These are phyloP conservation scores for Coemansia sp. DNA, from an alignment of 192 early-diverging fungal species.

Conservation along the genomic window DNA sequence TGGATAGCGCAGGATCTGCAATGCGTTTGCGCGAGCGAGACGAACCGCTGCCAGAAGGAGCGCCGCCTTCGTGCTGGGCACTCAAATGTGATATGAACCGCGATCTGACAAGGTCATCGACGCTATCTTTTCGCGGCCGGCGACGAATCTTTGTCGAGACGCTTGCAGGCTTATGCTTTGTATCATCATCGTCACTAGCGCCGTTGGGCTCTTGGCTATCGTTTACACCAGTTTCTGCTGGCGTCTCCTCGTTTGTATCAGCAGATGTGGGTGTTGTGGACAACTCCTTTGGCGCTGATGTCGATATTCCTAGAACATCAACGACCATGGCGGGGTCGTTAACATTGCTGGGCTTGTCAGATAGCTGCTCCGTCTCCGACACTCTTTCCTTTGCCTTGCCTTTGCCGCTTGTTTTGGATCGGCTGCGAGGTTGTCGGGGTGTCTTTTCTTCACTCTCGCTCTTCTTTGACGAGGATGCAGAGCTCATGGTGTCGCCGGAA, in stretches of 20 bases:
- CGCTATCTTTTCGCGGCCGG: constrained; percentile 45
- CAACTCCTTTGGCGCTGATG: not conserved
- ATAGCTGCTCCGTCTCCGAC: not conserved
- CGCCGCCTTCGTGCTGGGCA: constrained; percentile 10
- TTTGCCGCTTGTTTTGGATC: constrained; percentile 13
- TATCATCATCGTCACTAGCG: not conserved
- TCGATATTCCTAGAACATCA: constrained; percentile 27
- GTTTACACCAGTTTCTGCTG: not conserved
- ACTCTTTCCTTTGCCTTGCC: constrained; percentile 10
- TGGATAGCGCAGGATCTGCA: constrained; percentile 13
- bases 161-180: not conserved
- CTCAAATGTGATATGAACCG: constrained; percentile 26
- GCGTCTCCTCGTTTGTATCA: not conserved
- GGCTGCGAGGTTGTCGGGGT: constrained; percentile 4
- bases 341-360: not conserved
- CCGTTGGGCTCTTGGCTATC: not conserved
- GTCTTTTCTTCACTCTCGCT: constrained; percentile 27
- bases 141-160: constrained; percentile 14
- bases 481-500: constrained; percentile 28
- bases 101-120: constrained; percentile 52
- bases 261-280: not conserved
- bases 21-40: constrained; percentile 15
- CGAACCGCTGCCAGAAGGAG: not conserved
- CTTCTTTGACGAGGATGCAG: constrained; percentile 6
- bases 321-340: not conserved